phyloP scores from a whole-genome alignment of 441 rosid genomes.

The Lepidium campestre region DNA sequence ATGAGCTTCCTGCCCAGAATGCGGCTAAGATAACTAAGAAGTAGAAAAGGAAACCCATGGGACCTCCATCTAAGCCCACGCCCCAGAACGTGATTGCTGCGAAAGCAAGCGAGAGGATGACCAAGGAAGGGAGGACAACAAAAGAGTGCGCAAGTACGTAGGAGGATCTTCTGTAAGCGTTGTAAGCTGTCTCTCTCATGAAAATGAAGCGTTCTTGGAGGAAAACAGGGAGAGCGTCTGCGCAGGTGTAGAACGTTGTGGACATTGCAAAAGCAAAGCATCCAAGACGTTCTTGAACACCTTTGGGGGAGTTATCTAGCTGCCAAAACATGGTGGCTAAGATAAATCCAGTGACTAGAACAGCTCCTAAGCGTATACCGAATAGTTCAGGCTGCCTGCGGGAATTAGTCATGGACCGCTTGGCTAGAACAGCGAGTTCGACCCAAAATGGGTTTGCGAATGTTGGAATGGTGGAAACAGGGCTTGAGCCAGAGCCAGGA shows the following conservation, averaged over 20 bases:
- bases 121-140: conserved; percentile 37
- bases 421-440: conserved; percentile 54
- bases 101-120: conserved; percentile 52
- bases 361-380: conserved; percentile 58
- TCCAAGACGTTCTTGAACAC: conserved; percentile 64
- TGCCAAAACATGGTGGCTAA: conserved; percentile 73
- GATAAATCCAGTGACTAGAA: conserved; percentile 67
- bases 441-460: conserved; percentile 75
- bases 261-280: conserved; percentile 84
- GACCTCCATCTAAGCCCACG: conserved; percentile 70
- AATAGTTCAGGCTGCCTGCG: conserved; percentile 64
- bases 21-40: conserved; percentile 54
- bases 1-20: conserved; percentile 79
- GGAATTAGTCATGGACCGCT: conserved; percentile 47
- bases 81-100: conserved; percentile 62
- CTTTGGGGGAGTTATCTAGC: conserved; percentile 68
- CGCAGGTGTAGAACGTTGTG: conserved; percentile 79
- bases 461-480: conserved; percentile 52
- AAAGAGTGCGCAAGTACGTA: conserved; percentile 62
- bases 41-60: conserved; percentile 54
- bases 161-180: conserved; percentile 68
- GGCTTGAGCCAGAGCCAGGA: not conserved
- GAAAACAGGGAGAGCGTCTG: conserved; percentile 71
- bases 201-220: conserved; percentile 77
- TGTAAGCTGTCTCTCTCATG: conserved; percentile 83